Evolutionary conservation across 1,284 basidiomycete genomes (phyloP), one percentile per base, ranked within the genome.

Genomic region (Trametes polyzona): DNA sequence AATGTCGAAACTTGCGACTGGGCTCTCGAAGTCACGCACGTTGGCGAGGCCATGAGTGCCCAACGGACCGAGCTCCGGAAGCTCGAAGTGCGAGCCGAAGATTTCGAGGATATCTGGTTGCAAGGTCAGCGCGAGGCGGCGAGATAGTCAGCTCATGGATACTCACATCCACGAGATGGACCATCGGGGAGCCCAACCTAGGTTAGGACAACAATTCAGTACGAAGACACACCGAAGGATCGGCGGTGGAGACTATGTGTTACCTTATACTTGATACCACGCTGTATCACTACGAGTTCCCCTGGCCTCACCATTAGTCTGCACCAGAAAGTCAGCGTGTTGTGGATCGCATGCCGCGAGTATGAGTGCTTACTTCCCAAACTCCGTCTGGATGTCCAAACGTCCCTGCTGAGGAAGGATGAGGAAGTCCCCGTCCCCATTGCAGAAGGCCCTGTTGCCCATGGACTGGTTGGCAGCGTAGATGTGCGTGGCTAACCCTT

Each of bases 331-430:
- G 4, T 50, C 26, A 47, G 41, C 27, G 24, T n/a, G n/a, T n/a
- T n/a, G n/a, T n/a, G n/a, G n/a, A n/a, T n/a, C n/a, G n/a, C n/a
- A n/a, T n/a, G n/a, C n/a, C n/a, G n/a, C n/a, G n/a, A n/a, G n/a
- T n/a, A n/a, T n/a, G n/a, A n/a, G n/a, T n/a, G n/a, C 81, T 64
- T 61, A 84, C 81, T 78, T 81, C 55, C 87, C 87, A 58, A 87
- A 81, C 71, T 90, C 87, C 4, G 87, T 89, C 69, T 85, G 84
- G 49, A 90, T 80, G 67, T 88, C 83, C 59, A 90, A 69, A 24
- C 84, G 76, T 10, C 86, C 87, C 64, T 82, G 78, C 67, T 87
- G 82, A 4, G 87, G 87, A 7, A 89, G 73, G 62, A 90, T 83
- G 63, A 89, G 71, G 73, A 88, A 80, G 70, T 89, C 86, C 4